These are phyloP conservation scores for Eucalyptus sp. DNA, from an alignment of 345 rosid genomes.

Conservation along the genomic window DNA sequence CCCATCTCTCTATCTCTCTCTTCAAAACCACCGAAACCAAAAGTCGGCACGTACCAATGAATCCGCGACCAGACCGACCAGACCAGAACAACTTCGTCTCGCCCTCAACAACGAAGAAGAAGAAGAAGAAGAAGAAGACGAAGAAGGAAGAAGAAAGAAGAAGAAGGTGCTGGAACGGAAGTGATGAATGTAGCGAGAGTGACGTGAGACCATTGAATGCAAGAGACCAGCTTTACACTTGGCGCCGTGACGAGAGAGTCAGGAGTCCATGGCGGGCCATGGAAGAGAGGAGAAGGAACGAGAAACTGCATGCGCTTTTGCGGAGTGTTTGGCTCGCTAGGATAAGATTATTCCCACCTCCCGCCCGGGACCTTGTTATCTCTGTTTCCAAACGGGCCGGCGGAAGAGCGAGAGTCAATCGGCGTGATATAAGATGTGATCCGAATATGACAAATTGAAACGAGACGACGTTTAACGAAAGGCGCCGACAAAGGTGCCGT, in stretches of 20 bases:
- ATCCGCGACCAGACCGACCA: not conserved
- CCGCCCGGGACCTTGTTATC: not conserved
- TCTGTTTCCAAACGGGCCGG: not conserved
- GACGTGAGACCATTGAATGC: not conserved
- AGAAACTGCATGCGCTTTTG: not conserved
- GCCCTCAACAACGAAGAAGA: not conserved
- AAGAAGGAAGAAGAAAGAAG: not conserved
- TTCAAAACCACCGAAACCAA: not conserved
- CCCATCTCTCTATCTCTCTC: slow-evolving; percentile 20
- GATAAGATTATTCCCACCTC: not conserved
- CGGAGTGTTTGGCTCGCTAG: not conserved
- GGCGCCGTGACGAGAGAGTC: not conserved
- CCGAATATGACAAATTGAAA: not conserved
- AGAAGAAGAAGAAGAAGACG: not conserved
- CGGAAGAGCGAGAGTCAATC: not conserved
- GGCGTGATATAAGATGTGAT: not conserved
- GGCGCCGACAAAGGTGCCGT: not conserved
- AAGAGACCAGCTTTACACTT: not conserved
- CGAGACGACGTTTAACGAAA: not conserved
- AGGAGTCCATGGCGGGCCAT: not conserved
- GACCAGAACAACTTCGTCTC: not conserved
- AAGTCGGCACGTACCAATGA: not conserved
- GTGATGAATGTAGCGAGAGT: not conserved
- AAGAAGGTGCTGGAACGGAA: not conserved
- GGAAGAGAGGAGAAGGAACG: not conserved